Conservation (phyloP, 2,329 filamentous ascomycete species). For the Fusarium sp. region DNA sequence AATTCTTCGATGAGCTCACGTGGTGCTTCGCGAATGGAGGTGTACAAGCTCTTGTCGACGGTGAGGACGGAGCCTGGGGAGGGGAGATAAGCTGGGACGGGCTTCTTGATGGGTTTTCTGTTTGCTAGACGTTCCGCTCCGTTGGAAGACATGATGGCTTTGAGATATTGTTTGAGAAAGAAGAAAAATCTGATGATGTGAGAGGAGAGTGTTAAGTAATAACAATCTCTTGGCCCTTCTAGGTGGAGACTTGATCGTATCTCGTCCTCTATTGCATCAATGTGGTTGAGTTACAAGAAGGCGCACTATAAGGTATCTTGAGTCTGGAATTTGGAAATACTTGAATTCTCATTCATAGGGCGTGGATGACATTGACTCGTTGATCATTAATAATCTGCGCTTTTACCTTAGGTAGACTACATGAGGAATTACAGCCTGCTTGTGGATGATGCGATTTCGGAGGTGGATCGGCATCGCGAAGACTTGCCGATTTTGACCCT, state of each 20-base stretch:
- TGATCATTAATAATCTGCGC: neutral
- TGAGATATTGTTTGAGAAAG: neutral
- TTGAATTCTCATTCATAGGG: neutral
- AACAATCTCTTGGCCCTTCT: neutral
- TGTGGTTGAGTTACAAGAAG: neutral
- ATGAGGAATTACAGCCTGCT: neutral
- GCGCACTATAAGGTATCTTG: neutral
- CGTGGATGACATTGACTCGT: neutral
- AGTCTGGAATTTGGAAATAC: neutral
- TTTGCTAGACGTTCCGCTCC: constrained; percentile 51
- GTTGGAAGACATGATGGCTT: constrained; percentile 31
- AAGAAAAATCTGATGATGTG: neutral
- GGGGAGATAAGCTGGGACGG: constrained; percentile 59
- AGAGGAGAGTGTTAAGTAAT: neutral
- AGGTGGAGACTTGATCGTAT: constrained; percentile 5
- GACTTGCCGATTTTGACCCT: neutral
- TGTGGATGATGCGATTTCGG: neutral
- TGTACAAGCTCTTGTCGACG: constrained; percentile 61
- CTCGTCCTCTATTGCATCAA: neutral
- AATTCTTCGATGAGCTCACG: constrained; percentile 59
- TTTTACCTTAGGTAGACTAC: neutral
- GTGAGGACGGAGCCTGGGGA: constrained; percentile 53
- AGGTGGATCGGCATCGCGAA: neutral
- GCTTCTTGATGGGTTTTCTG: constrained; percentile 55
- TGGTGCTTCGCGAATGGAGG: constrained; percentile 63